phyloP scores from a whole-genome alignment of 176 grass and related monocot genomes.

The Luzula sylvatica region DNA sequence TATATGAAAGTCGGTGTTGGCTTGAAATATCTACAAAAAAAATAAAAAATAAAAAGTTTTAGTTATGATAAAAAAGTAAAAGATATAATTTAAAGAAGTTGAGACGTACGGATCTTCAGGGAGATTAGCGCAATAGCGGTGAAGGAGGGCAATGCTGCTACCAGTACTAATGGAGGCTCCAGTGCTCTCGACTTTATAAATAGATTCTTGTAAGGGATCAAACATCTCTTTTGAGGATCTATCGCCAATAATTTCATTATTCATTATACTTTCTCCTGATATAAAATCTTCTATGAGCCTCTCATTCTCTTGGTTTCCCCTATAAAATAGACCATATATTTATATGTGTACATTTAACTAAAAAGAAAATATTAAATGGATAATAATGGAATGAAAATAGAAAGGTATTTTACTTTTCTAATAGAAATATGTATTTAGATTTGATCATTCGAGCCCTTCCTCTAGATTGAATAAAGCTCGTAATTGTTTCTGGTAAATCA shows the following conservation, averaged over 20 bases:
- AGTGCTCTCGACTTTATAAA: conserved; percentile 58
- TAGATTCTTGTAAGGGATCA: conserved; percentile 54
- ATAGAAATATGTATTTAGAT: conserved; percentile 76
- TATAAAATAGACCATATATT: conserved; percentile 21
- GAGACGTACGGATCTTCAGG: conserved; percentile 65
- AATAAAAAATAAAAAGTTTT: conserved; percentile 17
- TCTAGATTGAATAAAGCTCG: conserved; percentile 88
- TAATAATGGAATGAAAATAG: neutral
- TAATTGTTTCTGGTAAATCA: conserved; percentile 89
- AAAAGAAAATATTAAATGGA: too few relatives aligned
- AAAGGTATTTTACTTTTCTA: conserved; percentile 54
- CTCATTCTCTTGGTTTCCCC: conserved; percentile 58
- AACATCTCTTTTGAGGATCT: conserved; percentile 72
- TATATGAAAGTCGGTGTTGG: conserved; percentile 56
- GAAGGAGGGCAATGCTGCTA: conserved; percentile 73
- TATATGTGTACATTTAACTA: neutral
- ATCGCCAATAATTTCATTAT: conserved; percentile 58
- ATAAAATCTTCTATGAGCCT: conserved; percentile 67
- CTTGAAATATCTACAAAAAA: conserved; percentile 53
- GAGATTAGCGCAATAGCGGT: conserved; percentile 78
- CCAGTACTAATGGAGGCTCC: conserved; percentile 87
- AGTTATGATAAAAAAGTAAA: conserved; percentile 9
- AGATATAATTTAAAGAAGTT: conserved; percentile 2
- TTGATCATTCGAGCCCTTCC: conserved; percentile 77
- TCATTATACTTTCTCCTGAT: conserved; percentile 51